Base-by-base conservation (phyloP, 345 rosid species). In the Pugionium cornutum region DNA sequence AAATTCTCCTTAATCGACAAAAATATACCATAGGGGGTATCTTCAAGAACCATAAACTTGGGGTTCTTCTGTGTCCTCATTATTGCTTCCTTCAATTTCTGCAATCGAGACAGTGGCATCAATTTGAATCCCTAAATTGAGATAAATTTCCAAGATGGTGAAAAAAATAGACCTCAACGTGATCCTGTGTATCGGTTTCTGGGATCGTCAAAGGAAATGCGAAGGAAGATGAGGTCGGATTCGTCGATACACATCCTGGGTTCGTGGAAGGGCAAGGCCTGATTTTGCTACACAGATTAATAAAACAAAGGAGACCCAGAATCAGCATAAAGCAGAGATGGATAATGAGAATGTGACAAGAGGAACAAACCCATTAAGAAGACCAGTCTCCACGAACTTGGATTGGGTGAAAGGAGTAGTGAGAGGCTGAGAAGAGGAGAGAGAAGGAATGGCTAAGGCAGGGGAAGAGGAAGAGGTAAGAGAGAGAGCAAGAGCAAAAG, bases 361-460 rank as follows among this genome's bases (percentile, higher is more conserved):
- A 41, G 8, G 42, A 61, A 55, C 68, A 67, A 69, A 89, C 97
- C 98, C 91, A 67, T 86, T 70, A 74, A 82, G 84, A 7, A 86
- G 84, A 51, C 94, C 98, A 53, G 82, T 43, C 34, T 81, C 82
- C 47, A 83, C 71, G 77, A 82, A 79, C 81, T 83, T 92, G 84
- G 97, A 87, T 74, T 89, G 86, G 58, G 98, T 82, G 69, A 92
- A 92, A 40, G 98, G 96, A 51, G 98, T 92, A 53, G 91, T 74
- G 76, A 74, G 84, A 53, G 86, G 74, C 29, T 64, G 78, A 26
- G 77, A 69, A 34, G 89, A 81, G 75, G 66, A 86, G 69, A 79
- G 81, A 73, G 85, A 82, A 76, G 94, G 94, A 60, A 89, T 73
- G 70, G 90, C 98, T 27, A 73, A 73, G 53, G 82, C 79, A 51